A percentile compares a stretch with the other conserved stretches of the same genome.
These are phyloP conservation scores for Xylaria flabelliformis DNA, from an alignment of 495 filamentous ascomycete genomes.

Conservation along the genomic window DNA sequence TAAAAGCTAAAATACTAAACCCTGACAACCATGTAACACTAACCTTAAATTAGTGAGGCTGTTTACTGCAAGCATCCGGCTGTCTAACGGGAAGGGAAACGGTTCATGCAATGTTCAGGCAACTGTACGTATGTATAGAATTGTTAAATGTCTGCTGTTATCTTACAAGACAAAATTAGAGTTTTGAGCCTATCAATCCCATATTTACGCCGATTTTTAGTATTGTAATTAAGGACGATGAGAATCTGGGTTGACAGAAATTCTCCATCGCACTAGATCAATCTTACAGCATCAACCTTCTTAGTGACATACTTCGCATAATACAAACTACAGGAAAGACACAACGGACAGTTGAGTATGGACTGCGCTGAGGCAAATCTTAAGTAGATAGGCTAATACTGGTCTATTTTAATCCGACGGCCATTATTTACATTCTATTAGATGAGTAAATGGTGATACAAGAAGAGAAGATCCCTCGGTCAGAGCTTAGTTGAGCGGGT, in stretches of 20 bases:
- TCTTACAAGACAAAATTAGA: not conserved
- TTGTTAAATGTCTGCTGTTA: not conserved
- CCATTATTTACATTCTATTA: not conserved
- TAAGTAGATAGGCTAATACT: not conserved
- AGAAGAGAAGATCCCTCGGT: conserved; percentile 9
- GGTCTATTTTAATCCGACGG: not conserved
- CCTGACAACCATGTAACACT: no score
- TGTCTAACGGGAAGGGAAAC: not conserved
- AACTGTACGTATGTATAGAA: not conserved
- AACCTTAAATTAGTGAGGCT: no score
- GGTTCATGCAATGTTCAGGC: not conserved
- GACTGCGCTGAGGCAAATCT: not conserved
- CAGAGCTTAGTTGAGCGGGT: conserved; percentile 8
- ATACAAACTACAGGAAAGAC: not conserved
- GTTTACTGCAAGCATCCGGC: no score
- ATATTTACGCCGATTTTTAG: not conserved
- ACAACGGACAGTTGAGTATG: not conserved
- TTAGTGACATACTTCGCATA: not conserved
- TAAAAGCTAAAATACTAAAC: no score
- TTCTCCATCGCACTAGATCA: not conserved
- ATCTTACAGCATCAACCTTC: not conserved
- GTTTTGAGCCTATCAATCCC: not conserved
- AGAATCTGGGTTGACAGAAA: no score
- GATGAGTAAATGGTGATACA: not conserved
- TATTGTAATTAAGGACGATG: no score